Evolutionary conservation across 2,329 filamentous ascomycete genomes (phyloP), one percentile per base, ranked within the genome.

Genomic region (Xylaria sp.): DNA sequence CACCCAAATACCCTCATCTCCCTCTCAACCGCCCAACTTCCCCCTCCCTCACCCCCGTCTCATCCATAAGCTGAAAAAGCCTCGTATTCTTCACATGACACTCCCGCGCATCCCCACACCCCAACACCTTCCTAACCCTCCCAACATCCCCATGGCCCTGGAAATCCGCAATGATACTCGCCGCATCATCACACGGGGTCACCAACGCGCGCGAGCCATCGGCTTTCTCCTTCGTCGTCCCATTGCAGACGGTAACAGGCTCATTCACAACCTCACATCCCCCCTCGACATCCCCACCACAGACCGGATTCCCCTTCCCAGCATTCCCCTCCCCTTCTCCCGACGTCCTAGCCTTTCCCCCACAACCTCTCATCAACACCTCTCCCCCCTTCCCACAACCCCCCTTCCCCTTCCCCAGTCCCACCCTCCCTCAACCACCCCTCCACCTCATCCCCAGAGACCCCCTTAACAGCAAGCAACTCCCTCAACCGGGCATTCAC

Each of bases 401-500:
- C 19, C 48, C 4, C 18, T 34, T 4, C 48, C 19, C 48, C 16
- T 1, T 9, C 46, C 1, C 4, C 18, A 23, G 9, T 1, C 3
- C 8, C 46, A 9, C 18, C 46, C n/a, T 10, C 47, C 30, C 55
- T 47, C n/a, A 63, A 37, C 54, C 77, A 79, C 58, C 68, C 72
- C 23, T 78, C 75, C 18, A 80, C 67, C 58, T 77, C 75, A 2
- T 67, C 71, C n/a, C 66, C 65, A 48, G 65, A 59, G 34, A 80
- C 74, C 11, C 78, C 78, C 52, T 72, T 70, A 39, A 72, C 70
- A 5, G 70, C 68, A 18, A 82, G 72, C 59, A 82, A 70, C 46
- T 71, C 70, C 11, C 78, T 73, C 30, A 84, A 69, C 35, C 75
- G 69, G 53, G 71, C 71, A 62, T 84, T 84, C 64, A 81, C 79